Evolutionary conservation across 1,139 yeast species (phyloP), one percentile per base, ranked within the genome.

Genomic region (Yamadazyma oceani): DNA sequence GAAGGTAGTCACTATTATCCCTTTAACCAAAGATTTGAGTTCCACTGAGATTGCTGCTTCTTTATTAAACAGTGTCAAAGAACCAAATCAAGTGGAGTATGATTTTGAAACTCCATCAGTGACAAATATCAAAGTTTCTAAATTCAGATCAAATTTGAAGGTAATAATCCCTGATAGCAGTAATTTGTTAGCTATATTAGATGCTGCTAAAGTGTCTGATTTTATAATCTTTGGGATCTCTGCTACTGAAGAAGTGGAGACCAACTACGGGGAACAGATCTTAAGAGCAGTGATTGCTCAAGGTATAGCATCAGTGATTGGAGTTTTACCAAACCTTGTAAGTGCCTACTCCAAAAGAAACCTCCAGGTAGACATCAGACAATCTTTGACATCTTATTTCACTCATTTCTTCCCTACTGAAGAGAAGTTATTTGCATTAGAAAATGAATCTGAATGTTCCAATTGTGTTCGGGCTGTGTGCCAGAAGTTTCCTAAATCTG

Each of bases 171-270:
- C 96, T 1, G 84, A 85, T 48, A 77, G 76, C 60, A 60, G 69
- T 34, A 78, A 84, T 54, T 74, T 89, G 40, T 61, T 87, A 27
- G 69, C 85, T 13, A 73, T 92, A 28, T 60, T 94, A 41, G 98
- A 94, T 62, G 84, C 95, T 24, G 89, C 95, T 21, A 86, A 87
- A 55, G 78, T 86, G 3, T 82, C 97, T 0, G 98, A 94, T 63
- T 88, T 80, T 57, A 94, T 89, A 2, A 65, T 94, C 1, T 85
- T 92, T 58, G 95, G 89, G 13, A 67, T 92, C 32, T 87, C 96
- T 36, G 96, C 96, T 6, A 68, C 77, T 14, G 77, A 81, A 38
- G 97, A 92, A 62, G 95, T 90, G 31, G 90, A 84, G 45, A 66
- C 72, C 29, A 74, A 73, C 26, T 78, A 80, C 51, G 98, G 98